Percentiles rank a stretch among this genome's conserved stretches.
These are phyloP conservation scores for Salvia miltiorrhiza DNA, from an alignment of 257 asterid species.

Conservation along the genomic window DNA sequence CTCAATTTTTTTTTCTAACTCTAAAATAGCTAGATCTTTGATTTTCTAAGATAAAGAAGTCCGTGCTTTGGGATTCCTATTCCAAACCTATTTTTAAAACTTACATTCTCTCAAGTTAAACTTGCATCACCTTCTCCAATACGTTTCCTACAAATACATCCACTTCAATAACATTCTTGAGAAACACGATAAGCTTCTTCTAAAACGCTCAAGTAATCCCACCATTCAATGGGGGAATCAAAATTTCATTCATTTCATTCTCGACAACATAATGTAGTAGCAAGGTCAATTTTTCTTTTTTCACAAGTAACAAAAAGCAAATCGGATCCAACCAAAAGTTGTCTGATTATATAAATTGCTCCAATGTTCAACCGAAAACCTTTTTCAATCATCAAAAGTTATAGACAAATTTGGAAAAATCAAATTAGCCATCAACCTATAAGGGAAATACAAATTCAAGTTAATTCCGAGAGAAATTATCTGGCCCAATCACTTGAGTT, in stretches of 20 bases:
- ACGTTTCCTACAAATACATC: not conserved
- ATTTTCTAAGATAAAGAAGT: not conserved
- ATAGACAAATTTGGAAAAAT: not conserved
- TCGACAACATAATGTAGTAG: not conserved
- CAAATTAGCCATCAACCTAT: not conserved
- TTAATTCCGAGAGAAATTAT: not conserved
- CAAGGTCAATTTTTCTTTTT: not conserved
- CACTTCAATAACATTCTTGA: not conserved
- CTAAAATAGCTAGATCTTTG: not conserved
- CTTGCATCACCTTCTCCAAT: not conserved
- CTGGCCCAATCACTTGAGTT: constrained; percentile 4
- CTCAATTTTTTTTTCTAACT: not conserved
- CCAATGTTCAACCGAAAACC: not conserved
- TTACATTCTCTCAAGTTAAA: not conserved
- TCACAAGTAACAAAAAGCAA: not conserved
- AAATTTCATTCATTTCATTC: not conserved
- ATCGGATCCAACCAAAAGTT: not conserved
- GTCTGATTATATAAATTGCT: not conserved
- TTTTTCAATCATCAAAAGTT: not conserved
- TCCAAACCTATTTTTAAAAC: not conserved
- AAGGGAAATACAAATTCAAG: not conserved
- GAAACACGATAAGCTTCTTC: not conserved
- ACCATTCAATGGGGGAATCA: not conserved
- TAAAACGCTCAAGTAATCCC: not conserved
- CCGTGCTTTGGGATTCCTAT: not conserved